Evolutionary conservation across 1,284 basidiomycete species (phyloP), one percentile per base, ranked within the genome.

Genomic region (Ceratobasidium sp.): DNA sequence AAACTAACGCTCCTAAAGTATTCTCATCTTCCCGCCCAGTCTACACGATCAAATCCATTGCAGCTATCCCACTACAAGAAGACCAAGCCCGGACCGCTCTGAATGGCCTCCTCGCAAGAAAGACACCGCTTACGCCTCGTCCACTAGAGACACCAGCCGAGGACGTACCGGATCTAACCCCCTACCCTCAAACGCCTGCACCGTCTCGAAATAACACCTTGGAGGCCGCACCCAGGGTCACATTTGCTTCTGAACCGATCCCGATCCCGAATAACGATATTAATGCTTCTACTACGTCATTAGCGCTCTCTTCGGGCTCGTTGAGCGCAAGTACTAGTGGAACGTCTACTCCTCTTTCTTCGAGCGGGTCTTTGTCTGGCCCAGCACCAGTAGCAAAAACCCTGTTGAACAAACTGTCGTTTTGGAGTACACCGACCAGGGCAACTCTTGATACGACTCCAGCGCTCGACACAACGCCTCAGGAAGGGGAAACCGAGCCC

Each of bases 41-140:
- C 1, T 89, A 88, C 76, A 79, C 80, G 30, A 81, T 91, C 59
- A 88, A 87, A 76, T 82, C 82, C 27, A 84, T 90, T 19, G 80
- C 80, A 53, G 84, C 87, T 2, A 86, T 91, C 46, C 89, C 90
- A 3, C 79, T 91, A 21, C 76, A 79, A 4, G 83, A 86, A 73
- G 82, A 85, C 46, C 82, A 83, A 52, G 90, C 89, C 29, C 78
- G 78, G 33, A 79, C 79, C 8, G 79, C 79, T 1, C 72, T 90
- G 29, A 80, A 82, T 56, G 79, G 80, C 9, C 78, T 90, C 2
- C 25, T 50, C 21, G 50, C 60, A 36, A 49, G 53, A 8, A 57
- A 50, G 69, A 42, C 16, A 6, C 56, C 52, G 11, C 67, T 30
- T 4, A 64, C 44, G 7, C 56, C 64, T 79, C 82, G 11, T 78